Percentiles rank a stretch among this genome's conserved stretches.
phyloP scores from a whole-genome alignment of 495 filamentous ascomycete species.

The Hypoxylon rickii region DNA sequence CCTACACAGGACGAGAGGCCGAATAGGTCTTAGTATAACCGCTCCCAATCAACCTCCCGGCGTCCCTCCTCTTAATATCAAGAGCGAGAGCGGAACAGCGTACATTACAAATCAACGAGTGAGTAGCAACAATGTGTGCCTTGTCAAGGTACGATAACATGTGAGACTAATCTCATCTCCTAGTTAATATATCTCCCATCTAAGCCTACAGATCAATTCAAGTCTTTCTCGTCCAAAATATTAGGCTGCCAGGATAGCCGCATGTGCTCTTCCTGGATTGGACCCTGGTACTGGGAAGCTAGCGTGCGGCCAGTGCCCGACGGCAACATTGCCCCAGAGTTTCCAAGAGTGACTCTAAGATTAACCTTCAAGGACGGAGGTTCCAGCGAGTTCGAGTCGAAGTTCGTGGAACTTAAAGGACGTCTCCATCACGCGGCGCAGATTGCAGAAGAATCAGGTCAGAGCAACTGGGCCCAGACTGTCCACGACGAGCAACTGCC shows the following conservation, averaged over 20 bases:
- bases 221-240: constrained; percentile 88
- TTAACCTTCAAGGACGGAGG: constrained; percentile 94
- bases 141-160: constrained; percentile 1
- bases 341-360: constrained; percentile 74
- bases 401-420: constrained; percentile 85
- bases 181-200: constrained; percentile 90
- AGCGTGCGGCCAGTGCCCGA: constrained; percentile 76
- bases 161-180: constrained; percentile 4
- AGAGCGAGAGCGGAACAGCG: constrained; percentile 56
- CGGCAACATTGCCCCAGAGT: constrained; percentile 81
- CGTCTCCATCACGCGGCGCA: constrained; percentile 78
- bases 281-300: constrained; percentile 90
- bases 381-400: constrained; percentile 84
- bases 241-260: constrained; percentile 86
- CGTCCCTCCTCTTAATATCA: constrained; percentile 50
- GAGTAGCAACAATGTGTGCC: constrained; percentile 29
- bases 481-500: constrained; percentile 84
- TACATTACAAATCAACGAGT: constrained; percentile 93
- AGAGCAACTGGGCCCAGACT: constrained; percentile 55
- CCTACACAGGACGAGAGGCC: constrained; percentile 48
- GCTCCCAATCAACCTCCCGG: constrained; percentile 49
- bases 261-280: constrained; percentile 90
- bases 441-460: constrained; percentile 57
- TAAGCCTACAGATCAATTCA: constrained; percentile 66
- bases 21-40: constrained; percentile 50